Evolutionary conservation across 2,329 filamentous ascomycete species (phyloP).

Genomic region (Aspergillus luchuensis): DNA sequence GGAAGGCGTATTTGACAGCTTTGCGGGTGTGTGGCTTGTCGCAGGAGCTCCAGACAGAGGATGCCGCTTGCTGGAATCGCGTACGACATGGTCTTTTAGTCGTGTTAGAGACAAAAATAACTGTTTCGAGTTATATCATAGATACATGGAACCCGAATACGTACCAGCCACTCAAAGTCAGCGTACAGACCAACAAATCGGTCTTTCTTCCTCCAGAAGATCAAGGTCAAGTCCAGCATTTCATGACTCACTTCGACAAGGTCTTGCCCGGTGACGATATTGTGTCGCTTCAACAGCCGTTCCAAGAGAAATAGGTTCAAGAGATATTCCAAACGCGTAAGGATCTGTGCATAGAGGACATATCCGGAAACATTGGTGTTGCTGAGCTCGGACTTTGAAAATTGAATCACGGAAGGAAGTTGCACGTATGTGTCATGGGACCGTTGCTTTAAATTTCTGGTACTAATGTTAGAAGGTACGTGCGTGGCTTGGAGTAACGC

Average conservation of each 20-base stretch:
- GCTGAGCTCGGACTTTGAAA: neutral
- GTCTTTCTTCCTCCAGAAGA: slow-evolving; percentile 8
- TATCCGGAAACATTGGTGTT: neutral
- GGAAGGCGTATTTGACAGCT: neutral
- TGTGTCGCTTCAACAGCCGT: slow-evolving; percentile 1
- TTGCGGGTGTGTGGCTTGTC: neutral
- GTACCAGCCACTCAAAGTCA: neutral
- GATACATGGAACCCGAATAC: neutral
- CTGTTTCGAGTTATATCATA: neutral
- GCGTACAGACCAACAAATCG: neutral
- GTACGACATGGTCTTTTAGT: neutral
- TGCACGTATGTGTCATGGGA: neutral
- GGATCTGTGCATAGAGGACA: neutral
- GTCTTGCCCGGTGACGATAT: neutral
- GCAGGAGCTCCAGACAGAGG: neutral
- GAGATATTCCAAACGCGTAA: neutral
- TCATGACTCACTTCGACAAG: slow-evolving; percentile 7
- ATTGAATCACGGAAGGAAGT: neutral
- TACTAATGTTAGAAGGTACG: neutral
- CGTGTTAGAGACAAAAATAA: neutral
- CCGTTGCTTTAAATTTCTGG: neutral
- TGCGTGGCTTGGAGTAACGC: neutral
- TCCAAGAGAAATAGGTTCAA: slow-evolving; percentile 2
- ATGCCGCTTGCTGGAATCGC: neutral
- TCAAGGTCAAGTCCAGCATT: neutral